These are phyloP conservation scores for Paecilomyces variotii DNA, from an alignment of 2,329 filamentous ascomycete species.

Conservation along the genomic window DNA sequence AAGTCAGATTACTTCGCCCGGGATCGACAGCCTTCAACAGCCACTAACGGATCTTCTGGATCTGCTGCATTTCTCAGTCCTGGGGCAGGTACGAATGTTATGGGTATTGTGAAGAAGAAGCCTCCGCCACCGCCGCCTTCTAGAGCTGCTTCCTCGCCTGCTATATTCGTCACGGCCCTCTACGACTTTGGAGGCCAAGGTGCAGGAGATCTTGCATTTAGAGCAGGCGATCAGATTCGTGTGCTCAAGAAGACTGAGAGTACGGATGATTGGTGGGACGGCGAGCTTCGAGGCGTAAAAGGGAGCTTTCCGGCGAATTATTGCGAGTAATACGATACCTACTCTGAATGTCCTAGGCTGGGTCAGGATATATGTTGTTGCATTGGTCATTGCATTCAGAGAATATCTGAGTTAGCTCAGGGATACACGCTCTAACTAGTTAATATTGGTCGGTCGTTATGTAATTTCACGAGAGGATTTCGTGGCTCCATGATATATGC, in stretches of 20 bases:
- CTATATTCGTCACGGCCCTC: conserved; percentile 58
- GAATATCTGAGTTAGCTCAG: neutral
- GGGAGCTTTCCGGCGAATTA: conserved; percentile 83
- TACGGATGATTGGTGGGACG: conserved; percentile 83
- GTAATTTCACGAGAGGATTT: neutral
- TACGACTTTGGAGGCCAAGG: conserved; percentile 68
- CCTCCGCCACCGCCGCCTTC: conserved; percentile 69
- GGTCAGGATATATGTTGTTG: neutral
- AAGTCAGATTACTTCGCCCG: conserved; percentile 39
- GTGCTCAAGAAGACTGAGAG: conserved; percentile 72
- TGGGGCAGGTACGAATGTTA: conserved; percentile 28
- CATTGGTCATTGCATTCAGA: too few species aligned
- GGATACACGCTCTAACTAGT: neutral
- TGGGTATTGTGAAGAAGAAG: conserved; percentile 55
- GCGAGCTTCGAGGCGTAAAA: conserved; percentile 59
- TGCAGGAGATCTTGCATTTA: conserved; percentile 63
- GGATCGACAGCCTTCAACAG: conserved; percentile 32
- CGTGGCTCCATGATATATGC: neutral
- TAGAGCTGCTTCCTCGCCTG: conserved; percentile 45
- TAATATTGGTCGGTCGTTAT: neutral
- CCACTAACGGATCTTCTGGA: conserved; percentile 29
- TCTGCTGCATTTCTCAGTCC: conserved; percentile 18
- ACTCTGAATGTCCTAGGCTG: neutral
- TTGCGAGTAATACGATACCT: conserved; percentile 43
- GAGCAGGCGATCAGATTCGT: conserved; percentile 67